These are phyloP conservation scores for Olyra latifolia DNA, from an alignment of 176 grass and related monocot genomes.

Conservation along the genomic window DNA sequence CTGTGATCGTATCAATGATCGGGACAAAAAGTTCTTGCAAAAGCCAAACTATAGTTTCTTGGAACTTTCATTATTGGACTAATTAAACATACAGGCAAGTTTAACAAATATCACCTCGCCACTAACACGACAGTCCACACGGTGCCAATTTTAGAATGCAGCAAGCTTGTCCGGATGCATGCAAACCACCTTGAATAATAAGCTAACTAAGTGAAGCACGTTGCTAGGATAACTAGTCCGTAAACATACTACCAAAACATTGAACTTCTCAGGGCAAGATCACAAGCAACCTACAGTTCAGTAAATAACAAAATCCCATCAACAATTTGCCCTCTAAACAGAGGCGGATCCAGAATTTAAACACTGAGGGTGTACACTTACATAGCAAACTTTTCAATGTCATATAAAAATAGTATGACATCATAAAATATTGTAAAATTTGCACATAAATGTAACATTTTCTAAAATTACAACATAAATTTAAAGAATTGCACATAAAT, in stretches of 20 bases:
- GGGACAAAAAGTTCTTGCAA: slow-evolving; percentile 1
- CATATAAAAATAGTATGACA: no score
- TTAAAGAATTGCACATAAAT: no score
- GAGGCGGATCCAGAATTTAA: no score
- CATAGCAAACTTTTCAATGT: no score
- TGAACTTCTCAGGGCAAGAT: not conserved
- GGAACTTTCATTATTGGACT: not conserved
- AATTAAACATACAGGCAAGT: not conserved
- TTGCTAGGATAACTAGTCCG: not conserved
- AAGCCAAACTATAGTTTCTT: not conserved
- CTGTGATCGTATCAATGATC: slow-evolving; percentile 16
- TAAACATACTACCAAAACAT: not conserved
- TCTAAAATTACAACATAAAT: no score
- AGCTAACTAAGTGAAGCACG: not conserved
- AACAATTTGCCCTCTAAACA: not conserved
- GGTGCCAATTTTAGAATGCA: not conserved
- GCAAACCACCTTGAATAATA: not conserved
- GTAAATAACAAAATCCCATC: not conserved
- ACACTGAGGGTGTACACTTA: no score
- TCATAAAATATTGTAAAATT: no score
- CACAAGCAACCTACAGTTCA: not conserved
- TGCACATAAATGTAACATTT: no score
- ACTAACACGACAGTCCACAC: not conserved
- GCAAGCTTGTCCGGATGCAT: not conserved
- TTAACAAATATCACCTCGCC: not conserved